Percentiles rank a stretch among this genome's conserved stretches.
These are phyloP conservation scores for Lithohypha guttulata DNA, from an alignment of 2,329 filamentous ascomycete genomes.

Conservation along the genomic window DNA sequence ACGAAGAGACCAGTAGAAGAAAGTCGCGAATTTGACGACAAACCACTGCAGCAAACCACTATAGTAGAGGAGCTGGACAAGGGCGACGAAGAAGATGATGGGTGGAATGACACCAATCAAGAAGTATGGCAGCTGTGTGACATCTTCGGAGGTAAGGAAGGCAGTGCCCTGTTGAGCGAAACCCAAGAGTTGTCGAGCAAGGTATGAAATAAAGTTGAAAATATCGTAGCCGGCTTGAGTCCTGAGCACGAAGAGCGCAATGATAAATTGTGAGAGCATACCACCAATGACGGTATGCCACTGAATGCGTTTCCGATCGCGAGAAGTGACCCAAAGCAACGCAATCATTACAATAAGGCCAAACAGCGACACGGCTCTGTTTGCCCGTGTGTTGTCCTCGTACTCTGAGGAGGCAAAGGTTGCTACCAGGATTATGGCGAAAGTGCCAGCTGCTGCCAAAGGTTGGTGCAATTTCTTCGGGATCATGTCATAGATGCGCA, in stretches of 20 bases:
- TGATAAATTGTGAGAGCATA: conserved; percentile 77
- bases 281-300: conserved; percentile 80
- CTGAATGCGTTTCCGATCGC: conserved; percentile 47
- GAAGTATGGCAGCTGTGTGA: conserved; percentile 51
- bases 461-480: conserved; percentile 56
- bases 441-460: conserved; percentile 51
- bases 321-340: conserved; percentile 59
- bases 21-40: conserved; percentile 71
- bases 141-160: conserved; percentile 53
- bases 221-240: conserved; percentile 76
- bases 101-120: conserved; percentile 70
- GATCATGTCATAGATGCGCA: conserved; percentile 48
- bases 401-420: conserved; percentile 63
- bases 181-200: conserved; percentile 62
- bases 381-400: conserved; percentile 64
- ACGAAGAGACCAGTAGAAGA: conserved; percentile 83
- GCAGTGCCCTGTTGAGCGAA: conserved; percentile 62
- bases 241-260: conserved; percentile 78
- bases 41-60: conserved; percentile 79
- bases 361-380: conserved; percentile 71
- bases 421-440: conserved; percentile 66
- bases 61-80: conserved; percentile 82
- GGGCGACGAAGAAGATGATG: conserved; percentile 90
- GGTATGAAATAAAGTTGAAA: conserved; percentile 73
- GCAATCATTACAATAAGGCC: conserved; percentile 63